phyloP scores from a whole-genome alignment of 1,284 basidiomycete species.

The Malassezia caprae region DNA sequence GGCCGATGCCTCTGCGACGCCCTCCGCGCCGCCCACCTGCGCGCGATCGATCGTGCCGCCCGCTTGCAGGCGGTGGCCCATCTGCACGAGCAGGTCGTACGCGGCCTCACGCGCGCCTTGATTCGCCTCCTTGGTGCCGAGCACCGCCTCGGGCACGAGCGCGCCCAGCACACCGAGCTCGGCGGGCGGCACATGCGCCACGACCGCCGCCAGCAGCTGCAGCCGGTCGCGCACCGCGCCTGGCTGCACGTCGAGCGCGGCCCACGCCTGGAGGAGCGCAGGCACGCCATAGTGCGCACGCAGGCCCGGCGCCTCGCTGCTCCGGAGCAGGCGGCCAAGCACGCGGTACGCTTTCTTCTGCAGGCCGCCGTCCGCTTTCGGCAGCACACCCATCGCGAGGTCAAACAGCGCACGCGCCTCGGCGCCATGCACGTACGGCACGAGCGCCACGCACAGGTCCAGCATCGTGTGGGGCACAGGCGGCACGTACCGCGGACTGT shows the following conservation, averaged over 20 bases:
- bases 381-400: slow-evolving; percentile 56
- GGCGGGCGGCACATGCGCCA: slow-evolving; percentile 61
- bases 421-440: slow-evolving; percentile 53
- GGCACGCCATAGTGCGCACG: slow-evolving; percentile 18
- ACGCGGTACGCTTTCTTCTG: slow-evolving; percentile 94
- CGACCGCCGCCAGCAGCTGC: slow-evolving; percentile 63
- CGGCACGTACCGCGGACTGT: slow-evolving; percentile 24
- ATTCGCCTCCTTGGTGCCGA: slow-evolving; percentile 97
- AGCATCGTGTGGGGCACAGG: slow-evolving; percentile 66
- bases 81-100: slow-evolving; percentile 78
- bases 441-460: slow-evolving; percentile 75
- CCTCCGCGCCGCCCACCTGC: slow-evolving; percentile 12
- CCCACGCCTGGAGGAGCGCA: slow-evolving; percentile 26
- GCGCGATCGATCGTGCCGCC: slow-evolving; percentile 71
- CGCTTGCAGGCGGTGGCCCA: slow-evolving; percentile 82
- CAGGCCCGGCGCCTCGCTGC: slow-evolving; percentile 18
- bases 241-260: slow-evolving; percentile 56
- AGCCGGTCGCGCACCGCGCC: slow-evolving; percentile 82
- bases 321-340: slow-evolving; percentile 55
- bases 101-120: slow-evolving; percentile 80
- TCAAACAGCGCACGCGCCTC: slow-evolving; percentile 50
- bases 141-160: slow-evolving; percentile 83
- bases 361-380: slow-evolving; percentile 62
- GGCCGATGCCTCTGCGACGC: slow-evolving; percentile 62
- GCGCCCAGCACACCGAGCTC: slow-evolving; percentile 75